These are phyloP conservation scores for Cornus suecica DNA, from an alignment of 148 eudicot genomes.

Conservation along the genomic window DNA sequence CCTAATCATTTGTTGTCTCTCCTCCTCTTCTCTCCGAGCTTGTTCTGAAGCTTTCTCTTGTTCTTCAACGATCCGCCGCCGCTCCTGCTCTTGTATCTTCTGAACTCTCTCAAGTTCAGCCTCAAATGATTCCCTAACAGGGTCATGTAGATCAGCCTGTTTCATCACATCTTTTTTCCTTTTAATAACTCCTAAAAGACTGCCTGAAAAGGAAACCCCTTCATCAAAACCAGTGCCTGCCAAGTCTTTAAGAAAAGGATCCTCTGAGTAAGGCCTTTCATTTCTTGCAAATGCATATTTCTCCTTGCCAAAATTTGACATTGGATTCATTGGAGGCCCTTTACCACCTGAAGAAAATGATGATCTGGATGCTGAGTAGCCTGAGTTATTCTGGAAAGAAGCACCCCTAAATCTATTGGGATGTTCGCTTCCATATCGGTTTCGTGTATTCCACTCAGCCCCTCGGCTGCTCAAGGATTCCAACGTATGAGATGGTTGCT, in stretches of 20 bases:
- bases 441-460: constrained; percentile 36
- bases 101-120: constrained; percentile 99
- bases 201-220: constrained; percentile 62
- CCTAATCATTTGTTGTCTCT: constrained; percentile 65
- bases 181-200: constrained; percentile 65
- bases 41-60: constrained; percentile 86
- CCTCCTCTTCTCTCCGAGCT: constrained; percentile 88
- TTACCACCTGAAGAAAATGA: constrained; percentile 48
- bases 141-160: constrained; percentile 72
- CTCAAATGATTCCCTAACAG: constrained; percentile 94
- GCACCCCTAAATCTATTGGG: constrained; percentile 42
- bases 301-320: constrained; percentile 49
- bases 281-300: constrained; percentile 50
- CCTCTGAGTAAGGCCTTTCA: constrained; percentile 54
- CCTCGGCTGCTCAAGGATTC: constrained; percentile 44
- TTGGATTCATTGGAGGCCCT: constrained; percentile 35
- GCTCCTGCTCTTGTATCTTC: constrained; percentile 86
- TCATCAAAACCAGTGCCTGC: constrained; percentile 58
- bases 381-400: constrained; percentile 32
- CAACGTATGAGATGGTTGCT: constrained; percentile 36
- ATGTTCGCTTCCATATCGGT: constrained; percentile 40
- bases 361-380: constrained; percentile 34
- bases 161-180: constrained; percentile 75
- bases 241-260: constrained; percentile 46
- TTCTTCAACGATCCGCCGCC: constrained; percentile 71